Conservation (phyloP, 2,329 filamentous ascomycete species). For the Leptographium wingfieldii region DNA sequence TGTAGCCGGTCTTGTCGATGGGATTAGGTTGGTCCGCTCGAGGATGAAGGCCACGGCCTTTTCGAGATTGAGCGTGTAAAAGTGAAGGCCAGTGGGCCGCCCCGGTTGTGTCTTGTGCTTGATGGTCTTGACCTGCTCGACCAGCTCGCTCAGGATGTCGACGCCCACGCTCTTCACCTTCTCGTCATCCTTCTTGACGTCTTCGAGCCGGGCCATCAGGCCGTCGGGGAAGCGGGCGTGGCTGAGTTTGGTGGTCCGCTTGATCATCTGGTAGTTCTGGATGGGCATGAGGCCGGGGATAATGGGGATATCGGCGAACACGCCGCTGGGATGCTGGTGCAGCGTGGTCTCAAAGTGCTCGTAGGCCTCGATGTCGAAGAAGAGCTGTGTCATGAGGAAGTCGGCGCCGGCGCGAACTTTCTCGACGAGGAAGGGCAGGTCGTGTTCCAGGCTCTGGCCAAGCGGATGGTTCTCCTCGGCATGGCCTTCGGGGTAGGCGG, state of each 20-base stretch:
- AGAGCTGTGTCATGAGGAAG: slow-evolving; percentile 97
- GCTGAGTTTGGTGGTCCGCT: slow-evolving; percentile 85
- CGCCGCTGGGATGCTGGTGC: slow-evolving; percentile 68
- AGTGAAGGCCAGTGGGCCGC: slow-evolving; percentile 72
- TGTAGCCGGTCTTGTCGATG: slow-evolving; percentile 33
- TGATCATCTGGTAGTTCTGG: slow-evolving; percentile 92
- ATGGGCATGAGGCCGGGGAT: slow-evolving; percentile 96
- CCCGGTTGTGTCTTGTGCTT: slow-evolving; percentile 36
- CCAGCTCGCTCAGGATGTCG: slow-evolving; percentile 71
- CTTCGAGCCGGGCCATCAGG: slow-evolving; percentile 58
- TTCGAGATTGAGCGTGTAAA: slow-evolving; percentile 93
- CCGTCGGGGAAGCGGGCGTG: slow-evolving; percentile 68
- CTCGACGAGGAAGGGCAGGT: slow-evolving; percentile 79
- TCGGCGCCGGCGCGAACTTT: slow-evolving; percentile 88
- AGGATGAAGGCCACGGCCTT: slow-evolving; percentile 92
- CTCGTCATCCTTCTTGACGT: slow-evolving; percentile 67
- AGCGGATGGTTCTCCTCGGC: slow-evolving; percentile 76
- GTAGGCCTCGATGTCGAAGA: slow-evolving; percentile 83
- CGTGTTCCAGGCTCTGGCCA: slow-evolving; percentile 57
- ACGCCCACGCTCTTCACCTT: slow-evolving; percentile 69
- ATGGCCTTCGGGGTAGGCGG: slow-evolving; percentile 90
- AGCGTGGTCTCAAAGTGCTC: slow-evolving; percentile 64
- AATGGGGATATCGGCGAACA: slow-evolving; percentile 77
- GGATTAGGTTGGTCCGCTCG: slow-evolving; percentile 75
- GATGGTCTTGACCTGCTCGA: slow-evolving; percentile 60